Evolutionary conservation across 208 protist species (phyloP).

Genomic region (Acanthamoeba healyi): DNA sequence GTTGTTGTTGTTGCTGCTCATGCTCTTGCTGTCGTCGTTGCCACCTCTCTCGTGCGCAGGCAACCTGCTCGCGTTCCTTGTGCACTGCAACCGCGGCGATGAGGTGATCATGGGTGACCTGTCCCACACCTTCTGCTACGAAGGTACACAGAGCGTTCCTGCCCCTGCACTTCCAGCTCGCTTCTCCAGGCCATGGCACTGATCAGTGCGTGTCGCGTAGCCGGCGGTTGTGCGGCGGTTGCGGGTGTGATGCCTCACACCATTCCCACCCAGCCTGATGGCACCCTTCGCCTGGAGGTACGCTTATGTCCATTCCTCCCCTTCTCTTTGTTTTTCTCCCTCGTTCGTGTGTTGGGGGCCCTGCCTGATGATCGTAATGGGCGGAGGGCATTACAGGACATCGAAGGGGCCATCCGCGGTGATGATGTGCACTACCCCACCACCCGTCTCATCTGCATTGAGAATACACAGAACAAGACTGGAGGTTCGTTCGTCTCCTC

Average conservation of each 20-base stretch:
- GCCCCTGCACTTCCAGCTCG: neutral
- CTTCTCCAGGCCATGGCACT: neutral
- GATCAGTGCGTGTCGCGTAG: neutral
- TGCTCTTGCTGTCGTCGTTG: neutral
- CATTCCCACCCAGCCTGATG: slow-evolving; percentile 64
- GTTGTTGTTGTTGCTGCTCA: too few species aligned
- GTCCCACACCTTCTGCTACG: slow-evolving; percentile 72
- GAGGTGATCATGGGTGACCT: slow-evolving; percentile 76
- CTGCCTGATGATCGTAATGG: neutral
- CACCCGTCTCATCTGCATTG: slow-evolving; percentile 78
- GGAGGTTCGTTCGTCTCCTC: neutral
- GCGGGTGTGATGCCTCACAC: slow-evolving; percentile 42
- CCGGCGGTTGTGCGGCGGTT: slow-evolving; percentile 33
- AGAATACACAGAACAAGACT: slow-evolving; percentile 80
- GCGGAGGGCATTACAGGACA: neutral
- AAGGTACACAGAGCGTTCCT: neutral
- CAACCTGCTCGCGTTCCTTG: slow-evolving; percentile 80
- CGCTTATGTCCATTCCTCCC: neutral
- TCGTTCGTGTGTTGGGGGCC: too few species aligned
- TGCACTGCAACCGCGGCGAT: slow-evolving; percentile 68
- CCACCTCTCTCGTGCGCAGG: slow-evolving; percentile 49
- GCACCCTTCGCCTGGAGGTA: slow-evolving; percentile 72
- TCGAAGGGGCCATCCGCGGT: slow-evolving; percentile 33
- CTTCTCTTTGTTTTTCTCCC: neutral
- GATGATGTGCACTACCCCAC: slow-evolving; percentile 78